A percentile compares a stretch with the other conserved stretches of the same genome.
Conservation (phyloP, 768 basidiomycete species). For the Tylopilus felleus region DNA sequence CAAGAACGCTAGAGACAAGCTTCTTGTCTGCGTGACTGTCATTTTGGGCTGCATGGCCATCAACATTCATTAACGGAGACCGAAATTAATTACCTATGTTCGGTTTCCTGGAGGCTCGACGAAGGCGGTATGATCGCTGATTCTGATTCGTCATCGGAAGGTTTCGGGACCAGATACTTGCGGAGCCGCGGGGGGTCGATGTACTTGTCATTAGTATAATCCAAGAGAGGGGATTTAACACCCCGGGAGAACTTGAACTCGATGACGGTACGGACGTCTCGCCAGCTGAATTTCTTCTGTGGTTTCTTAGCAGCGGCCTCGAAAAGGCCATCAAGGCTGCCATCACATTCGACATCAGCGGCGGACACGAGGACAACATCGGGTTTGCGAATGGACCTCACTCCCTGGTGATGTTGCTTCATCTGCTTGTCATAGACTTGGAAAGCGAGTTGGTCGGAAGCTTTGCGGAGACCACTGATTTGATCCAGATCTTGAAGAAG, state of each 20-base stretch:
- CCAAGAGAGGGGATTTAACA: not conserved
- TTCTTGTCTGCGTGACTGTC: not conserved
- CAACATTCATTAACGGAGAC: not conserved
- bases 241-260: not conserved
- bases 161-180: not conserved
- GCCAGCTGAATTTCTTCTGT: not conserved
- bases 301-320: not conserved
- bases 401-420: too few species aligned
- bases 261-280: not conserved
- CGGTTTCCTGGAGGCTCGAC: not conserved
- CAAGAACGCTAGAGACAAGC: not conserved
- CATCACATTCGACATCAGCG: not conserved
- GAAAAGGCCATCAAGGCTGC: not conserved
- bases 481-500: too few species aligned
- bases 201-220: not conserved
- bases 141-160: not conserved
- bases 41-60: not conserved
- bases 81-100: not conserved
- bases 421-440: too few species aligned
- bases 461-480: too few species aligned
- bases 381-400: too few species aligned
- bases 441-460: too few species aligned
- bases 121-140: not conserved
- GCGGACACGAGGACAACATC: not conserved
- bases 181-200: not conserved